A percentile compares a stretch with the other conserved stretches of the same genome.
phyloP scores from a whole-genome alignment of 2,329 filamentous ascomycete genomes.

The Pseudocercospora cruenta region DNA sequence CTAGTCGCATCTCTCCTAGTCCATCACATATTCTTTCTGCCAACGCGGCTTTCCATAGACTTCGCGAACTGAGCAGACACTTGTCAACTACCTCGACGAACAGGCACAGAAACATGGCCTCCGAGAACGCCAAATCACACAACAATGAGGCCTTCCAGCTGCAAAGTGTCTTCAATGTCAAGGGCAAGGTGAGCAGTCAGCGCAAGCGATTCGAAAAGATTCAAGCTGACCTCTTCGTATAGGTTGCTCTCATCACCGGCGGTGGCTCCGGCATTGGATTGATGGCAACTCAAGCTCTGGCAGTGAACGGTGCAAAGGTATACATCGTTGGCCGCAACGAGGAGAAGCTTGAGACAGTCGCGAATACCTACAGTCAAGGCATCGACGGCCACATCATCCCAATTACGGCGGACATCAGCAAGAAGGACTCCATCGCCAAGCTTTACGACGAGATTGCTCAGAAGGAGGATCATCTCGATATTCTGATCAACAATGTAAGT shows the following conservation, averaged over 20 bases:
- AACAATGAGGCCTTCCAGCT: slow-evolving; percentile 44
- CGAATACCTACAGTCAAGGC: slow-evolving; percentile 47
- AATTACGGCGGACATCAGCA: slow-evolving; percentile 48
- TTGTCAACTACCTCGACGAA: slow-evolving; percentile 5
- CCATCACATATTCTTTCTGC: not conserved
- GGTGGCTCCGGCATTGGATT: slow-evolving; percentile 53
- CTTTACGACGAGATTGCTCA: slow-evolving; percentile 49
- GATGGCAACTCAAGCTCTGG: slow-evolving; percentile 52
- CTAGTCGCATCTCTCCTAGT: not conserved
- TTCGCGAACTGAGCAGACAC: slow-evolving; percentile 19
- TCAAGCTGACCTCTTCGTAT: not conserved
- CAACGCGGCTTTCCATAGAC: slow-evolving; percentile 16
- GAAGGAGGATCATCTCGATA: slow-evolving; percentile 49
- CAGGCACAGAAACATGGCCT: slow-evolving; percentile 56
- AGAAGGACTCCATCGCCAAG: slow-evolving; percentile 48
- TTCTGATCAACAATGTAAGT: slow-evolving; percentile 51
- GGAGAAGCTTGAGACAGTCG: slow-evolving; percentile 54
- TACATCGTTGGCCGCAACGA: slow-evolving; percentile 54
- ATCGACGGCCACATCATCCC: slow-evolving; percentile 53
- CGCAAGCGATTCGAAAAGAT: slow-evolving; percentile 29
- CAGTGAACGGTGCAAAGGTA: slow-evolving; percentile 47
- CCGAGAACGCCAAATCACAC: slow-evolving; percentile 28
- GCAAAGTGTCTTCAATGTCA: slow-evolving; percentile 42
- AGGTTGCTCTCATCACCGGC: slow-evolving; percentile 32
- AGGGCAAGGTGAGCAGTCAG: slow-evolving; percentile 47